Evolutionary conservation across 1,139 yeast species (phyloP).

Genomic region (Nematodospora anomalae): DNA sequence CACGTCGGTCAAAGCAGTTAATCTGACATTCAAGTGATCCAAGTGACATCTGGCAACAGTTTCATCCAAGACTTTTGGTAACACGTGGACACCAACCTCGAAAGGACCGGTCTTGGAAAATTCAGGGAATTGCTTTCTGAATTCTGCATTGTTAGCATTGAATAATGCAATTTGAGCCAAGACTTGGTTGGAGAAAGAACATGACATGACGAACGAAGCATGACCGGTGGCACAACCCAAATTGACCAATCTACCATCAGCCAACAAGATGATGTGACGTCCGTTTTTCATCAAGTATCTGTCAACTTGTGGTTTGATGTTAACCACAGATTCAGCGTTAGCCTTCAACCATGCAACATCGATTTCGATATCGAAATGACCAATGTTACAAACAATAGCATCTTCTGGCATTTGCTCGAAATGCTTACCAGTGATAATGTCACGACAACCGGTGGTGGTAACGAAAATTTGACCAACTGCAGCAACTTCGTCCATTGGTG

Average conservation of each 20-base stretch:
- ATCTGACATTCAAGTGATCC: slow-evolving; percentile 90
- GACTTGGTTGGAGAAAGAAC: slow-evolving; percentile 99
- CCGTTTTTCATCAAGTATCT: slow-evolving; percentile 90
- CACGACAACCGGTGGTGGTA: slow-evolving; percentile 99
- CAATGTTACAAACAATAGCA: slow-evolving; percentile 99
- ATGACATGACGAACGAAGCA: slow-evolving; percentile 98
- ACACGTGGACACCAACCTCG: slow-evolving; percentile 89
- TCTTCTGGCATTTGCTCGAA: slow-evolving; percentile 96
- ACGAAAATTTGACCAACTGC: slow-evolving; percentile 95
- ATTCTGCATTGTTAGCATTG: slow-evolving; percentile 82
- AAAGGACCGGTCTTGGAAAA: slow-evolving; percentile 92
- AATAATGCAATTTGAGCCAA: slow-evolving; percentile 98
- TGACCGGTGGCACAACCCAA: slow-evolving; percentile 99
- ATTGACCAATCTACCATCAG: slow-evolving; percentile 99
- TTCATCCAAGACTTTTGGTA: slow-evolving; percentile 99
- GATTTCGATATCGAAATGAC: slow-evolving; percentile 98
- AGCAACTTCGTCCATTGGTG: slow-evolving; percentile 94
- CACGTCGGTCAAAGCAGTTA: slow-evolving; percentile 70
- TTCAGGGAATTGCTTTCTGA: slow-evolving; percentile 84
- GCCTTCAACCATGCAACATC: slow-evolving; percentile 98
- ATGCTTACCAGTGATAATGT: slow-evolving; percentile 88
- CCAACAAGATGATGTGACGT: slow-evolving; percentile 92
- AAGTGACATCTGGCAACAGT: slow-evolving; percentile 98
- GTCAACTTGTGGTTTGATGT: slow-evolving; percentile 99
- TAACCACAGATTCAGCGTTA: slow-evolving; percentile 84